Evolutionary conservation across 1,139 yeast species (phyloP).

Genomic region (Candida albicans): DNA sequence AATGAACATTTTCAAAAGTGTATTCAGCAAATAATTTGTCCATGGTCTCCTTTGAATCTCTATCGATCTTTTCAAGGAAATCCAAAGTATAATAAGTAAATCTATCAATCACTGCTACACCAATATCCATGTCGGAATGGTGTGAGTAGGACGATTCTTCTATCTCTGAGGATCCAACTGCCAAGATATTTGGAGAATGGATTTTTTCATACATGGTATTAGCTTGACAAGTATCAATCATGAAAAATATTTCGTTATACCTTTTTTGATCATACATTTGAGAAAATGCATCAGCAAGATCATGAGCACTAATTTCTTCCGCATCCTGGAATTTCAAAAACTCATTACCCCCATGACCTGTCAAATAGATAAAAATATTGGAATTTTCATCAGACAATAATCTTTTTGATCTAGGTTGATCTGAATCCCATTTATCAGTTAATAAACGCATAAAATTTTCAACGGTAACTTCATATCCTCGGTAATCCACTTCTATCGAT

Average conservation of each 20-base stretch:
- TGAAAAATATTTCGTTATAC: slow-evolving; percentile 91
- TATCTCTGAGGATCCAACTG: slow-evolving; percentile 89
- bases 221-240: slow-evolving; percentile 99
- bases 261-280: slow-evolving; percentile 96
- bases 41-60: slow-evolving; percentile 71
- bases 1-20: slow-evolving; percentile 82
- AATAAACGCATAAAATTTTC: slow-evolving; percentile 87
- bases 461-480: slow-evolving; percentile 98
- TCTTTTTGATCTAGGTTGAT: slow-evolving; percentile 90
- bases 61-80: slow-evolving; percentile 77
- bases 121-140: slow-evolving; percentile 92
- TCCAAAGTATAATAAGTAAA: slow-evolving; percentile 92
- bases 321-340: slow-evolving; percentile 97
- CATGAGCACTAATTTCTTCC: slow-evolving; percentile 94
- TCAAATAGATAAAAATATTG: slow-evolving; percentile 89
- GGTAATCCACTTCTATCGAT: slow-evolving; percentile 90
- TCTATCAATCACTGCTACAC: slow-evolving; percentile 96
- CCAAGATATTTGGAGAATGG: slow-evolving; percentile 88
- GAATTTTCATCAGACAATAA: slow-evolving; percentile 90
- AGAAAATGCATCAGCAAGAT: slow-evolving; percentile 94
- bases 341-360: slow-evolving; percentile 99
- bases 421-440: slow-evolving; percentile 94
- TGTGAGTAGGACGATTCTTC: slow-evolving; percentile 95
- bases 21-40: slow-evolving; percentile 83
- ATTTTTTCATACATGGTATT: slow-evolving; percentile 94